A percentile compares a stretch with the other conserved stretches of the same genome.
Evolutionary conservation across 2,329 filamentous ascomycete genomes (phyloP).

Genomic region (Botrytis paeoniae): DNA sequence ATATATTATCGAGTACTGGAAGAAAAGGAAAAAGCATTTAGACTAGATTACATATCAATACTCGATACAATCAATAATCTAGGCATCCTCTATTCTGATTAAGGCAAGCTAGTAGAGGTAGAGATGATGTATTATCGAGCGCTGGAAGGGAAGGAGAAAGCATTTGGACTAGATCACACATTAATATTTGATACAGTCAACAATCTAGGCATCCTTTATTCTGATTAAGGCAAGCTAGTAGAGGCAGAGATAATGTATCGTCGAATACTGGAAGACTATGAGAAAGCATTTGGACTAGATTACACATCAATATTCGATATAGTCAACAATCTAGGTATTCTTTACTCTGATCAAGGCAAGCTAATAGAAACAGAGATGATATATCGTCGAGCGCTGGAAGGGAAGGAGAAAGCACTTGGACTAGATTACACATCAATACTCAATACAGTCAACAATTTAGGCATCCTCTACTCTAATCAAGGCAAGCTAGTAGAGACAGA

Average conservation of each 20-base stretch:
- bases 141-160: conserved; percentile 20
- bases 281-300: no score
- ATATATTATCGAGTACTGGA: conserved; percentile 20
- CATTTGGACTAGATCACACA: neutral
- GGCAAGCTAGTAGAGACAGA: conserved; percentile 32
- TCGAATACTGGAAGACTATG: no score
- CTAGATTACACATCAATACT: neutral
- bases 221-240: no score
- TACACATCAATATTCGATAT: no score
- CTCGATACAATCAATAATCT: conserved; percentile 21
- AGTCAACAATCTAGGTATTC: no score
- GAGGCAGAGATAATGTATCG: no score
- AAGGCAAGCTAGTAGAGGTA: conserved; percentile 17
- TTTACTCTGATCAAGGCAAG: no score
- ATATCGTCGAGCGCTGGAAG: no score
- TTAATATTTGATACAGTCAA: no score
- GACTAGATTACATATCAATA: conserved; percentile 17
- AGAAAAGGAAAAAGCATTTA: conserved; percentile 19
- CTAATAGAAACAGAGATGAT: no score
- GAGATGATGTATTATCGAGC: conserved; percentile 24
- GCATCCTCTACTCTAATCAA: conserved; percentile 28
- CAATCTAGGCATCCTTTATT: no score
- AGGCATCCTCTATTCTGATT: neutral
- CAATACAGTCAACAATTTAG: conserved; percentile 21
- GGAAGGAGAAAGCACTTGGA: no score